Base-by-base conservation (phyloP, 495 filamentous ascomycete genomes). In the Talaromyces ruber region DNA sequence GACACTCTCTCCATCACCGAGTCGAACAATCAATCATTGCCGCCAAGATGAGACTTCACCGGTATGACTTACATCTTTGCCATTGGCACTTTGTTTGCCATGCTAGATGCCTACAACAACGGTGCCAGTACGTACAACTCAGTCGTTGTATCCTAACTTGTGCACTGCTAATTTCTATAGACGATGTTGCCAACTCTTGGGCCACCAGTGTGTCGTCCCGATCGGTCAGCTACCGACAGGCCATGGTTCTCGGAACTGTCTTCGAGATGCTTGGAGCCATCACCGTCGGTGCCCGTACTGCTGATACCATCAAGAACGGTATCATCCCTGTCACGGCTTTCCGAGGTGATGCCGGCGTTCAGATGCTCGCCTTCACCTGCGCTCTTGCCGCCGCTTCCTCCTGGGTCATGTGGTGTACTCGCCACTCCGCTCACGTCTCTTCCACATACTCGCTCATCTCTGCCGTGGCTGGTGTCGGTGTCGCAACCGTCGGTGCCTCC, bases 101-200 rank as follows among this genome's bases (percentile, higher is more conserved):
- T 85, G 70, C 79, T 89, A 52, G 87, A 89, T 78, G 86, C 86
- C 61, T 89, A 74, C 79, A 89, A 88, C 76, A 88, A 86, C 73
- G 83, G 84, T 65, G 83, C 82, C 52, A 85, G 82, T 85, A 67
- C 75, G 82, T 81, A 59, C 55, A 26, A 57, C 47, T 18, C 11
- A 26, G 55, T 54, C 60, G 30, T 16, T 5, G 45, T 30, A 30
- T 16, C 30, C 18, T 37, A 18, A 16, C 30, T 34, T 39, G 34
- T 24, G 39, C 22, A 43, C 26, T 61, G 9, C 62, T 59, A n/a
- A 28, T 21, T 52, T 22, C 37, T 18, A 14, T 43, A 80, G 74
- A 90, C 74, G 88, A 91, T 88, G 88, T 91, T 30, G 88, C 88
- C 64, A 92, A 92, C 76, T 81, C 86, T 25, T 90, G 83, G 79